Base-by-base conservation (phyloP, 768 basidiomycete genomes). In the Goffeauzyma gilvescens region DNA sequence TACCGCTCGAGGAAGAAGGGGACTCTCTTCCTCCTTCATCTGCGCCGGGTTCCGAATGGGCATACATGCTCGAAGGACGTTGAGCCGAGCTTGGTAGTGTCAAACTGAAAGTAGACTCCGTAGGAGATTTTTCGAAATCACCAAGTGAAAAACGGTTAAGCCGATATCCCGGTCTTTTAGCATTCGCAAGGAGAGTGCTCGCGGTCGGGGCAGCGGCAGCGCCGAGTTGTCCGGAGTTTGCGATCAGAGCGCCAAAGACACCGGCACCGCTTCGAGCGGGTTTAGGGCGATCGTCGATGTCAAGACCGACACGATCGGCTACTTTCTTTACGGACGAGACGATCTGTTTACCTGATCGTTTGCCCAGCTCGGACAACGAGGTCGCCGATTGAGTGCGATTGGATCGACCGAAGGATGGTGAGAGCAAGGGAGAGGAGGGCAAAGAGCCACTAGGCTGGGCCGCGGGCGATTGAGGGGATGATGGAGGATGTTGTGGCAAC, bases 201-300 rank as follows among this genome's bases (percentile, higher is more conserved):
- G 45, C 55, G 20, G 48, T 46, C 17, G 55, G 58, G 10, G 55
- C 57, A 35, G 57, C 57, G 27, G 20, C 71, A 14, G 78, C 79
- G 1, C 71, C 65, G 6, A 84, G 62, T 36, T 75, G 74, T 2
- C 73, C 75, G 0, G 79, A 75, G 44, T 75, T 74, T 6, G 77
- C 72, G 17, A 86, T 75, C 26, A 85, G 69, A 4, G 79, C 71
- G 0, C 78, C 80, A 45, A 79, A 70, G 2, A 78, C 78, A 5
- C 78, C 77, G 0, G 68, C 78, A 17, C 68, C 69, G 50, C 65
- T 75, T 45, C 69, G 65, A 12, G 71, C 68, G 34, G 68, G 63
- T 18, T 63, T 56, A 0, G 65, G 66, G 4, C 66, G 36, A 25
- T 62, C 58, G 18, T 52, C 54, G 2, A 54, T 38, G 5, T 54